phyloP scores from a whole-genome alignment of 495 filamentous ascomycete genomes.

The Achaetomiella virescens region DNA sequence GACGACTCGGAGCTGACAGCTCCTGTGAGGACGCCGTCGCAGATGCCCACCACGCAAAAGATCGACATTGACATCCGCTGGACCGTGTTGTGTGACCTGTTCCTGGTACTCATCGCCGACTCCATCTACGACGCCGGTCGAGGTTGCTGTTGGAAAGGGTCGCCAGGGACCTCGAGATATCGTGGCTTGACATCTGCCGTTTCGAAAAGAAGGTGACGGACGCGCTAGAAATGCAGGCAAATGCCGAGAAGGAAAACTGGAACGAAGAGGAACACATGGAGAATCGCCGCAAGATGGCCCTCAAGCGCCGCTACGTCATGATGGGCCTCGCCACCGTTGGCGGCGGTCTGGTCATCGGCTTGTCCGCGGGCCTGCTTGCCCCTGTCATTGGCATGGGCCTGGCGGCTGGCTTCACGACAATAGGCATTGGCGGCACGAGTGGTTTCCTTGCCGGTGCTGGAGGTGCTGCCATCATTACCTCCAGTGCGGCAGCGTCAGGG shows the following conservation, averaged over 20 bases:
- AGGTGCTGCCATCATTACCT: slow-evolving; percentile 90
- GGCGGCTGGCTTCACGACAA: slow-evolving; percentile 90
- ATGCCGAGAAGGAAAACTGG: slow-evolving; percentile 91
- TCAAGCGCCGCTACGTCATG: slow-evolving; percentile 79
- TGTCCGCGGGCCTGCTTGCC: slow-evolving; percentile 86
- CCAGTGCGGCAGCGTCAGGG: slow-evolving; percentile 78
- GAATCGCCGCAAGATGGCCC: slow-evolving; percentile 67
- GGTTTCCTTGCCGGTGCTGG: slow-evolving; percentile 87
- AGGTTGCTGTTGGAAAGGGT: slow-evolving; percentile 80
- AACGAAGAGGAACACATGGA: slow-evolving; percentile 95
- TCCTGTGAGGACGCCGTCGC: slow-evolving; percentile 65
- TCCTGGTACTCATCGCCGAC: slow-evolving; percentile 91
- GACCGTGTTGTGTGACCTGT: slow-evolving; percentile 96
- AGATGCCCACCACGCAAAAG: slow-evolving; percentile 71
- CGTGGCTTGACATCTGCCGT: slow-evolving; percentile 88
- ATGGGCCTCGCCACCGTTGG: slow-evolving; percentile 98
- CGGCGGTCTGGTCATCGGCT: slow-evolving; percentile 89
- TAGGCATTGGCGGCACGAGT: slow-evolving; percentile 84
- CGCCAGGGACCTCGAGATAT: slow-evolving; percentile 67
- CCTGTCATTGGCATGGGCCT: slow-evolving; percentile 93
- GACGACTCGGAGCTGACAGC: slow-evolving; percentile 64
- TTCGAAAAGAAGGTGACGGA: slow-evolving; percentile 98
- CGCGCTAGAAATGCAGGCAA: slow-evolving; percentile 93
- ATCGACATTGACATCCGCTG: slow-evolving; percentile 96
- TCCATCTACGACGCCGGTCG: slow-evolving; percentile 87